phyloP scores from a whole-genome alignment of 2,329 filamentous ascomycete genomes.

The Sclerotinia nivalis region DNA sequence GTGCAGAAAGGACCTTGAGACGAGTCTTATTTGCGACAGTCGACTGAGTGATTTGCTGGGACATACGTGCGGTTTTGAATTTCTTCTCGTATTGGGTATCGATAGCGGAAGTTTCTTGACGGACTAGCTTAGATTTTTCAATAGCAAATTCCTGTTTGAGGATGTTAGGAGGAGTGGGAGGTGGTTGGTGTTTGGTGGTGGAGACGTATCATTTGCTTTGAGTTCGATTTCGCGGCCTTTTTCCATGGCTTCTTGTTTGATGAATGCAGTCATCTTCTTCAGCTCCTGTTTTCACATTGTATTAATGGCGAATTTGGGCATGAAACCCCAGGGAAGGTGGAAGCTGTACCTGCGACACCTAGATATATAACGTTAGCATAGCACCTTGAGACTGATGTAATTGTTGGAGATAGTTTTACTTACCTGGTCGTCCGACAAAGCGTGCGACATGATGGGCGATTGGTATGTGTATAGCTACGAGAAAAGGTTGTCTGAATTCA shows the following conservation, averaged over 20 bases:
- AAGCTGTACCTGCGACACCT: conserved; percentile 72
- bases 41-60: conserved; percentile 96
- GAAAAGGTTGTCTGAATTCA: conserved; percentile 22
- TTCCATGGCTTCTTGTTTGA: conserved; percentile 96
- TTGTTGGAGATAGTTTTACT: conserved; percentile 28
- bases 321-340: background rate
- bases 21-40: conserved; percentile 96
- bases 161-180: conserved; percentile 12
- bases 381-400: conserved; percentile 9
- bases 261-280: conserved; percentile 99
- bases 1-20: conserved; percentile 80
- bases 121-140: conserved; percentile 98
- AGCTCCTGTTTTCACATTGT: conserved; percentile 60
- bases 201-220: conserved; percentile 78
- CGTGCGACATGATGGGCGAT: conserved; percentile 80
- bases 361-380: conserved; percentile 34
- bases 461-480: conserved; percentile 24
- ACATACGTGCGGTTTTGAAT: conserved; percentile 98
- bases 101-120: conserved; percentile 90
- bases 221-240: conserved; percentile 97
- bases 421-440: conserved; percentile 97
- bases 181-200: conserved; percentile 1
- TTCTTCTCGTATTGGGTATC: conserved; percentile 96
- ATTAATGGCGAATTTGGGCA: background rate
- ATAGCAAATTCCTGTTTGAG: conserved; percentile 77